These are phyloP conservation scores for Nigrospora oryzae DNA, from an alignment of 2,329 filamentous ascomycete genomes.

Conservation along the genomic window DNA sequence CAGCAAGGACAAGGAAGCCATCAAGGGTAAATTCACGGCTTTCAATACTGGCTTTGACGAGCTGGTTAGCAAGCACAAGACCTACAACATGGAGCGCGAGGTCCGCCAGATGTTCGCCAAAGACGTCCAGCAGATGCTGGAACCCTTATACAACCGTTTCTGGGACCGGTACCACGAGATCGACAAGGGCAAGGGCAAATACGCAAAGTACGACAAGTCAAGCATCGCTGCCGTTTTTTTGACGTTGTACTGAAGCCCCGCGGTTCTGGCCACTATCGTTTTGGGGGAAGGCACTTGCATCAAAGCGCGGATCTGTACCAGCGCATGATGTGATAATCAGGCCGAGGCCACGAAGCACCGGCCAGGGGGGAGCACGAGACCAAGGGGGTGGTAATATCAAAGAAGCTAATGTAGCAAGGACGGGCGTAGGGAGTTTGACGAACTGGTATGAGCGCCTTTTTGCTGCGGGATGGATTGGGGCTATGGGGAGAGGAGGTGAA, in stretches of 20 bases:
- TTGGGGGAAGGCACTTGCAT: too few species aligned
- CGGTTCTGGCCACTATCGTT: not conserved
- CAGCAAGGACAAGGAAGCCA: constrained; percentile 89
- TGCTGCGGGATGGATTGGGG: too few species aligned
- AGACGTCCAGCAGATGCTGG: constrained; percentile 85
- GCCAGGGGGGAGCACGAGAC: too few species aligned
- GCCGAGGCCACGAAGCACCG: too few species aligned
- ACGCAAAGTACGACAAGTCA: constrained; percentile 92
- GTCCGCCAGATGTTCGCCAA: constrained; percentile 72
- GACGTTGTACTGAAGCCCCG: constrained; percentile 32
- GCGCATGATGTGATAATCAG: too few species aligned
- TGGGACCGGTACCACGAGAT: constrained; percentile 97
- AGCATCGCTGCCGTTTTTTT: constrained; percentile 61
- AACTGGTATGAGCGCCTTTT: too few species aligned
- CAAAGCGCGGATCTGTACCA: too few species aligned
- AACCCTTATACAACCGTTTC: constrained; percentile 89
- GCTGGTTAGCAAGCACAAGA: constrained; percentile 73
- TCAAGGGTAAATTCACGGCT: constrained; percentile 89
- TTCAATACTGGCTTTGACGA: constrained; percentile 93
- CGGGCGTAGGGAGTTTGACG: too few species aligned
- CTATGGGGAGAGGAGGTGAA: not conserved
- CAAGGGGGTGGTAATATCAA: too few species aligned
- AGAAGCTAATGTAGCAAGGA: too few species aligned
- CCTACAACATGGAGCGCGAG: constrained; percentile 82
- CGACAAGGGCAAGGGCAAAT: constrained; percentile 96